phyloP scores from a whole-genome alignment of 306 rosid species.

The Senna tora region DNA sequence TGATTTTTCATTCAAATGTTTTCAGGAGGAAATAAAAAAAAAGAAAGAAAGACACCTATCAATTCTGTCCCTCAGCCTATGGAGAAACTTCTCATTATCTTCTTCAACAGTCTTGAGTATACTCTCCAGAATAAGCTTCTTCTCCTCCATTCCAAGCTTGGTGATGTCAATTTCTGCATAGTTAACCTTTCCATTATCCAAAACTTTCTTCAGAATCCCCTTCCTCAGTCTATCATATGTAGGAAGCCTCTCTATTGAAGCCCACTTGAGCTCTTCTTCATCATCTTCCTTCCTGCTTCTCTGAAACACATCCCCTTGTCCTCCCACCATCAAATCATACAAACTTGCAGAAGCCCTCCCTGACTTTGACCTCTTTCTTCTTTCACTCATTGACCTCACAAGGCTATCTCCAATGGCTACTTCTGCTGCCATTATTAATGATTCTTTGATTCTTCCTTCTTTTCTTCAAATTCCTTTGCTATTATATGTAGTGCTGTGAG shows the following conservation, averaged over 20 bases:
- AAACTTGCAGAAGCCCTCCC: constrained; percentile 42
- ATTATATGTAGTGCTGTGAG: no score
- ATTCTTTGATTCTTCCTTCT: neutral
- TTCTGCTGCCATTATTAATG: constrained; percentile 19
- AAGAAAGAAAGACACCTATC: constrained; percentile 16
- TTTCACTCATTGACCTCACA: constrained; percentile 44
- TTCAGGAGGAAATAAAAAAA: no score
- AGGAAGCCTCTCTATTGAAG: constrained; percentile 85
- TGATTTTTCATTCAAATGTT: neutral
- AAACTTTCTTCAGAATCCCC: constrained; percentile 58
- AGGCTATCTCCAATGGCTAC: constrained; percentile 32
- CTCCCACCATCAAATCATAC: constrained; percentile 14
- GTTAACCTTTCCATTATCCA: constrained; percentile 57
- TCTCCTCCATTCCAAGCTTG: constrained; percentile 52
- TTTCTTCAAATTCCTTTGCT: neutral
- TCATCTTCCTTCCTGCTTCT: constrained; percentile 52
- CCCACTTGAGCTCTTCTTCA: constrained; percentile 84
- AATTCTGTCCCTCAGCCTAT: constrained; percentile 51
- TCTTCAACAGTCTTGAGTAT: constrained; percentile 60
- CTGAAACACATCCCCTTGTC: constrained; percentile 38
- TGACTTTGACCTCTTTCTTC: constrained; percentile 46
- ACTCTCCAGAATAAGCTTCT: constrained; percentile 56
- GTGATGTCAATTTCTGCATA: constrained; percentile 65
- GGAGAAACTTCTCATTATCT: constrained; percentile 76
- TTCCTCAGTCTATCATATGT: constrained; percentile 75